Evolutionary conservation across 2,329 filamentous ascomycete species (phyloP).

Genomic region (Sphaerulina vaccinii): DNA sequence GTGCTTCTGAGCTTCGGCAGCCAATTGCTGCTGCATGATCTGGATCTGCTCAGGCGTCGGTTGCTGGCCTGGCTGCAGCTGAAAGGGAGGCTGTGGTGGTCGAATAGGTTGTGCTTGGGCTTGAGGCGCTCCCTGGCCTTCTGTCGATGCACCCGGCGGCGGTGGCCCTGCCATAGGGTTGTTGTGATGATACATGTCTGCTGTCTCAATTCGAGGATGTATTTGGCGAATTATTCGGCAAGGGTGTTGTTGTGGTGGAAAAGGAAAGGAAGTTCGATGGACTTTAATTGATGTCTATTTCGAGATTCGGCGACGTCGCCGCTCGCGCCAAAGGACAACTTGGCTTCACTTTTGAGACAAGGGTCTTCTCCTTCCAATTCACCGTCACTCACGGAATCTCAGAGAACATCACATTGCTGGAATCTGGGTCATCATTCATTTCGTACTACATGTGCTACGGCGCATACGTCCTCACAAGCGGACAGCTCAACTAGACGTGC

Average conservation of each 20-base stretch:
- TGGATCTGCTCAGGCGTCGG: conserved; percentile 83
- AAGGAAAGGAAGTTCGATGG: not conserved
- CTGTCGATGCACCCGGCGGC: conserved; percentile 5
- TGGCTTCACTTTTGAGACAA: no score
- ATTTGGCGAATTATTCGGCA: not conserved
- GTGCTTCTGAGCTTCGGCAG: conserved; percentile 76
- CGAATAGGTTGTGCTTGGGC: conserved; percentile 1
- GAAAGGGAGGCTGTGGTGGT: conserved; percentile 12
- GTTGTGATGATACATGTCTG: conserved; percentile 10
- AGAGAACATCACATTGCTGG: not conserved
- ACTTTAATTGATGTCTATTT: not conserved
- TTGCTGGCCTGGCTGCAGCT: conserved; percentile 43
- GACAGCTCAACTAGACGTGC: conserved; percentile 11
- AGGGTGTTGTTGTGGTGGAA: not conserved
- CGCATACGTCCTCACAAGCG: no score
- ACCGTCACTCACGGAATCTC: no score
- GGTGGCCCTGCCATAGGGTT: not conserved
- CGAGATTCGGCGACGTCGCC: conserved; percentile 9
- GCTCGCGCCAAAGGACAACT: no score
- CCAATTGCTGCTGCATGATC: conserved; percentile 78
- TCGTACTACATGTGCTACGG: not conserved
- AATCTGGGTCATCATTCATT: not conserved
- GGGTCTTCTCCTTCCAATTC: no score
- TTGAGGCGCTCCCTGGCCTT: not conserved
- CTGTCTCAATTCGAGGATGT: not conserved